These are phyloP conservation scores for Silybum marianum DNA, from an alignment of 129 eudicot genomes.

Conservation along the genomic window DNA sequence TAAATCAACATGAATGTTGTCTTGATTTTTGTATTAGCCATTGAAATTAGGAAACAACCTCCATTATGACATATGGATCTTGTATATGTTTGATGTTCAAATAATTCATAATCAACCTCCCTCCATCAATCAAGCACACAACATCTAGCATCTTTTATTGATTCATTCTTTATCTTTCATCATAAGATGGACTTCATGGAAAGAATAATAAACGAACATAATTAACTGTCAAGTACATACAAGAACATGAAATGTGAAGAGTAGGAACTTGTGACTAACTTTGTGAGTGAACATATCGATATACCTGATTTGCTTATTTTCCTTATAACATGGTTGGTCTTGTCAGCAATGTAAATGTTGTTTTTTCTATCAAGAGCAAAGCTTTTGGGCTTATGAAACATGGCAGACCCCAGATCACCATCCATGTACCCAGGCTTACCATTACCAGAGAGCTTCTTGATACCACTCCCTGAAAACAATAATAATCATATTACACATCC, in stretches of 20 bases:
- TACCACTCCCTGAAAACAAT: constrained; percentile 44
- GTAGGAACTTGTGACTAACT: not conserved
- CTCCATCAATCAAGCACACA: not conserved
- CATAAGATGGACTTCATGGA: not conserved
- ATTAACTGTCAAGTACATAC: not conserved
- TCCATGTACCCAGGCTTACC: constrained; percentile 59
- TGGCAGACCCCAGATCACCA: constrained; percentile 71
- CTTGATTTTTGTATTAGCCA: too few relatives aligned
- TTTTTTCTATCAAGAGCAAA: constrained; percentile 75
- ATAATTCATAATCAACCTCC: too few relatives aligned
- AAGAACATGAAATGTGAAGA: not conserved
- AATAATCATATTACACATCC: constrained; percentile 14
- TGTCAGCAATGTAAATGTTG: constrained; percentile 86
- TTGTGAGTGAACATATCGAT: not conserved
- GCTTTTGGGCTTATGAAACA: constrained; percentile 65
- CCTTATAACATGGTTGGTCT: constrained; percentile 60
- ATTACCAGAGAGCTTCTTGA: constrained; percentile 60
- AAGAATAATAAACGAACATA: not conserved
- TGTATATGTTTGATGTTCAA: too few relatives aligned
- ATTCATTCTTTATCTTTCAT: not conserved
- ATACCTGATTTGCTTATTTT: constrained; percentile 80
- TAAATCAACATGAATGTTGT: too few relatives aligned
- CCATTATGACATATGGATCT: too few relatives aligned
- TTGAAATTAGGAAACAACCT: too few relatives aligned
- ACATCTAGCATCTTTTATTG: not conserved